Percentiles rank a stretch among this genome's conserved stretches.
Evolutionary conservation across 768 basidiomycete genomes (phyloP).

Genomic region (Sarcomyxa edulis): DNA sequence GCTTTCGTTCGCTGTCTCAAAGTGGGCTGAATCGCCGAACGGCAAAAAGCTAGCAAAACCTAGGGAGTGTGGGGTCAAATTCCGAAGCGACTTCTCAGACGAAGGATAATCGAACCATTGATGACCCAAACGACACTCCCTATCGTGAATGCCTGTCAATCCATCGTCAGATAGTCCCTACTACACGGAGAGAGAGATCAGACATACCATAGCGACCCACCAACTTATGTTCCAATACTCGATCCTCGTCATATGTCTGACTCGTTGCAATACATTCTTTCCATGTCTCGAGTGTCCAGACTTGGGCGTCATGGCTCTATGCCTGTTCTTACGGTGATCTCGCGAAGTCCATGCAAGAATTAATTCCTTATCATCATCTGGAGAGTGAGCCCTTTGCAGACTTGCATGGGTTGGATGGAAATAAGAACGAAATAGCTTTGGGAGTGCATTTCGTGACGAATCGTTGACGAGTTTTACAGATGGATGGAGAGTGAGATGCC

Average conservation of each 20-base stretch:
- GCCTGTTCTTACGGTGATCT: conserved; percentile 31
- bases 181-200: not conserved
- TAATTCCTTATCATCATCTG: conserved; percentile 9
- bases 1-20: conserved; percentile 24
- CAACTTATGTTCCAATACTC: conserved; percentile 42
- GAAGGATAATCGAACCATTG: conserved; percentile 51
- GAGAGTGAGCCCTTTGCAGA: conserved; percentile 16
- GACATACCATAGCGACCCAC: conserved; percentile 34
- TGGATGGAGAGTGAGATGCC: conserved; percentile 26
- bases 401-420: conserved; percentile 32
- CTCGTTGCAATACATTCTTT: conserved; percentile 10
- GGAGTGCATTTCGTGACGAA: conserved; percentile 22
- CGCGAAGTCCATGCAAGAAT: conserved; percentile 40
- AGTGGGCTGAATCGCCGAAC: conserved; percentile 24
- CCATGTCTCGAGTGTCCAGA: conserved; percentile 14
- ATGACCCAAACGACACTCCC: conserved; percentile 48
- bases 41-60: no score
- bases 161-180: not conserved
- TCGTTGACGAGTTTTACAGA: conserved; percentile 19
- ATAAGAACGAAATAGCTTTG: conserved; percentile 14
- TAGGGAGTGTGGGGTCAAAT: not conserved
- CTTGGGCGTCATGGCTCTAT: conserved; percentile 18
- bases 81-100: conserved; percentile 11
- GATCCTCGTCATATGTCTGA: conserved; percentile 24
- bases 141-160: conserved; percentile 28